A percentile compares a stretch with the other conserved stretches of the same genome.
Evolutionary conservation across 1,139 yeast species (phyloP).

Genomic region (Yamadazyma membranifaciens): DNA sequence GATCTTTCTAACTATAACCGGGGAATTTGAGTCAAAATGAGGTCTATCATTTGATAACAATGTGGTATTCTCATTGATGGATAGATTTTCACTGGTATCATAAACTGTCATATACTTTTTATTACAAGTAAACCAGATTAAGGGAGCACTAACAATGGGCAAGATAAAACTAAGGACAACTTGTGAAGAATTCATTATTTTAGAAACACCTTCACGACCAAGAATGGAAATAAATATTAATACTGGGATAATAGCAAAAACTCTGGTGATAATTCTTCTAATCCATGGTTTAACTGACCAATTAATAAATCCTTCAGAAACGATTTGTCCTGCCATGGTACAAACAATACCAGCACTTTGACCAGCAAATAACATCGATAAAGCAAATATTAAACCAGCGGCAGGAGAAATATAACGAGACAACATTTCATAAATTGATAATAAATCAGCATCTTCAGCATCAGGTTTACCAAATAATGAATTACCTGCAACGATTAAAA

Average conservation of each 20-base stretch:
- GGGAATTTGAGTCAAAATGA: conserved; percentile 1
- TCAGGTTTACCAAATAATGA: conserved; percentile 62
- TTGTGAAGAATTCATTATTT: conserved; percentile 71
- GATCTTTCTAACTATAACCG: conserved; percentile 16
- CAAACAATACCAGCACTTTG: conserved; percentile 85
- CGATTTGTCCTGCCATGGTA: conserved; percentile 85
- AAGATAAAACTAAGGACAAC: conserved; percentile 67
- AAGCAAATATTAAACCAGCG: conserved; percentile 72
- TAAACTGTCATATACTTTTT: conserved; percentile 58
- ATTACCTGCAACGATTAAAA: conserved; percentile 71
- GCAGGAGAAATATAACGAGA: conserved; percentile 60
- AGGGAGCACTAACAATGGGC: conserved; percentile 75
- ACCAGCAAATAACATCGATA: conserved; percentile 74
- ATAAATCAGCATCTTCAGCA: conserved; percentile 67
- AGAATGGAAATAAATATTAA: conserved; percentile 58
- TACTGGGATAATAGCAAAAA: conserved; percentile 73
- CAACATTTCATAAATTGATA: conserved; percentile 68
- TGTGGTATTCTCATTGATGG: conserved; percentile 18
- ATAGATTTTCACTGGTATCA: conserved; percentile 17
- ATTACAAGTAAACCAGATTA: conserved; percentile 66
- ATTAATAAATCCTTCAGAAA: conserved; percentile 76
- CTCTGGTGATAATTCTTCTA: conserved; percentile 69
- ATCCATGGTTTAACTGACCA: conserved; percentile 76
- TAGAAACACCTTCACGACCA: conserved; percentile 69
- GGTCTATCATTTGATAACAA: conserved; percentile 11